A percentile compares a stretch with the other conserved stretches of the same genome.
Evolutionary conservation across 495 filamentous ascomycete species (phyloP).

Genomic region (Penicillium chermesinum): DNA sequence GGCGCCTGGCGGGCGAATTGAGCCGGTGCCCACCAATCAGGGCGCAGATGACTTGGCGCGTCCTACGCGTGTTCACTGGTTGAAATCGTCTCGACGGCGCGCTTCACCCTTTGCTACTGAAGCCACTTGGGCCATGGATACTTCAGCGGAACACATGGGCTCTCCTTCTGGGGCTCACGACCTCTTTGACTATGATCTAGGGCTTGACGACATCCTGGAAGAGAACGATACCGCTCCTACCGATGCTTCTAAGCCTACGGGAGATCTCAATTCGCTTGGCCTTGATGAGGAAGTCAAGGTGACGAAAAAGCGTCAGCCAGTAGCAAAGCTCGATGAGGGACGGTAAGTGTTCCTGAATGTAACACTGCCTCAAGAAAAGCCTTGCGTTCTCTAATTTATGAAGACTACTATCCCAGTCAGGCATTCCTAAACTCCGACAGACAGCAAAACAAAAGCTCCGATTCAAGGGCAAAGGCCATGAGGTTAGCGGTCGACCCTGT

Average conservation of each 20-base stretch:
- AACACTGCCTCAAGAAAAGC: too few species aligned
- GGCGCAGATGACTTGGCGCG: conserved; percentile 11
- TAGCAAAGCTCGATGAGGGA: conserved; percentile 80
- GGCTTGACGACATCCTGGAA: conserved; percentile 47
- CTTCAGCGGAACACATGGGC: neutral
- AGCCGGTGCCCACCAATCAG: conserved; percentile 7
- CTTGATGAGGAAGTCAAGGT: conserved; percentile 86
- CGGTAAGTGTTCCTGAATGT: too few species aligned
- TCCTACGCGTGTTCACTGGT: conserved; percentile 11
- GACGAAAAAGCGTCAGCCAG: conserved; percentile 64
- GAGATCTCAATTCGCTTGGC: conserved; percentile 32
- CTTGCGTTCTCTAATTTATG: too few species aligned
- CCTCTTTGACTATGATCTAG: conserved; percentile 68
- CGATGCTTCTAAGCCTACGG: conserved; percentile 29
- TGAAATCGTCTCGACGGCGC: conserved; percentile 3
- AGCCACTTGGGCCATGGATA: conserved; percentile 3
- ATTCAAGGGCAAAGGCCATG: conserved; percentile 90
- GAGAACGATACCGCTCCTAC: conserved; percentile 26
- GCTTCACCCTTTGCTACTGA: neutral
- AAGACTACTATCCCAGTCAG: conserved; percentile 71
- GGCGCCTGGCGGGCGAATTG: conserved; percentile 16
- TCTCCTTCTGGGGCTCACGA: conserved; percentile 45
- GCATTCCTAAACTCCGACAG: conserved; percentile 75
- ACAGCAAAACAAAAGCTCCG: conserved; percentile 65
- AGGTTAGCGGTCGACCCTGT: too few species aligned